These are phyloP conservation scores for Echites panduratus DNA, from an alignment of 257 asterid genomes.

Conservation along the genomic window DNA sequence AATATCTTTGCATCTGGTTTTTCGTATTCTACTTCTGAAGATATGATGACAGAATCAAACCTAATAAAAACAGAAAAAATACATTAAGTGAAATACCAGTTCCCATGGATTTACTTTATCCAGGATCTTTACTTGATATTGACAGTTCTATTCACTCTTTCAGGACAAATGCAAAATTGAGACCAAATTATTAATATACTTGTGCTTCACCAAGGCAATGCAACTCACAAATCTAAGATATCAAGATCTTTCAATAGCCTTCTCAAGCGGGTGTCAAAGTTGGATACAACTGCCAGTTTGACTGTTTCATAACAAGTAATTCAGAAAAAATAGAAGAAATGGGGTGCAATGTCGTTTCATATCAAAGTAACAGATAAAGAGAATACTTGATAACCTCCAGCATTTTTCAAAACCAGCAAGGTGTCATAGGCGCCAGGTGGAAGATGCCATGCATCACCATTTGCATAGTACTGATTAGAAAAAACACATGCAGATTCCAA, in stretches of 20 bases:
- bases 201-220: not conserved
- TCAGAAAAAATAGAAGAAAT: conserved; percentile 14
- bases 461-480: conserved; percentile 68
- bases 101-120: not conserved
- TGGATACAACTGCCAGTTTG: conserved; percentile 92
- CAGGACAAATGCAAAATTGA: conserved; percentile 1
- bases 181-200: not conserved
- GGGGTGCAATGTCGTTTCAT: not conserved
- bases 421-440: conserved; percentile 80
- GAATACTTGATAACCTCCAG: conserved; percentile 63
- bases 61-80: conserved; percentile 21
- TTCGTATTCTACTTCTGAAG: conserved; percentile 88
- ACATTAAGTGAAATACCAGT: not conserved
- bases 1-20: conserved; percentile 85
- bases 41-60: conserved; percentile 85
- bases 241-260: conserved; percentile 69
- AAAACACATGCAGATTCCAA: not conserved
- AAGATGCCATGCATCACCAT: conserved; percentile 90
- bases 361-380: conserved; percentile 17
- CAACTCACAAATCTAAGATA: conserved; percentile 71
- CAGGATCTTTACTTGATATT: not conserved
- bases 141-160: not conserved
- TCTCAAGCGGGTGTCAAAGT: conserved; percentile 91
- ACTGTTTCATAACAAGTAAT: conserved; percentile 41
- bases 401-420: conserved; percentile 48